Evolutionary conservation across 169 alveolate genomes (phyloP).

Genomic region (Cystoisospora suis): DNA sequence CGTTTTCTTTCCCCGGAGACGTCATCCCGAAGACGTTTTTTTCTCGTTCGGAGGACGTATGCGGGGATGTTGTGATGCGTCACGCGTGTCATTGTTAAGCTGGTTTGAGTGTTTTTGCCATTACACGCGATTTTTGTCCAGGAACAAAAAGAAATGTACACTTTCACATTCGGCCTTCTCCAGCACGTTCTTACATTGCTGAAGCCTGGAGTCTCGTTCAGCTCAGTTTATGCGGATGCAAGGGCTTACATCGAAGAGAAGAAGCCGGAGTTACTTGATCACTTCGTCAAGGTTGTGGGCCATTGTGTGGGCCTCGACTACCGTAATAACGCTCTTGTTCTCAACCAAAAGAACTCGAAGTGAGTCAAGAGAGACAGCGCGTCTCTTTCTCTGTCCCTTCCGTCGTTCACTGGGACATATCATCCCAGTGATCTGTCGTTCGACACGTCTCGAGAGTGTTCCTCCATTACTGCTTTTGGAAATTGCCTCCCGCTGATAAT

Average conservation of each 20-base stretch:
- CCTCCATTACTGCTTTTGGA: too few relatives aligned
- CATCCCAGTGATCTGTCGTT: too few relatives aligned
- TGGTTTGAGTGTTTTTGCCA: too few relatives aligned
- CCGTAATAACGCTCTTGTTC: conserved; percentile 73
- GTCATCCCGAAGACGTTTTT: too few relatives aligned
- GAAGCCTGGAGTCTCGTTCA: conserved; percentile 61
- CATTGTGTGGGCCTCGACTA: conserved; percentile 88
- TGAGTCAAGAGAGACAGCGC: neutral
- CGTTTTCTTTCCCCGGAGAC: too few relatives aligned
- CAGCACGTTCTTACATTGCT: conserved; percentile 51
- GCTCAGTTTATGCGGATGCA: conserved; percentile 58
- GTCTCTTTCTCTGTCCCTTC: conserved; percentile 22
- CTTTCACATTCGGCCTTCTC: conserved; percentile 58
- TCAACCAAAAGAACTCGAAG: conserved; percentile 63
- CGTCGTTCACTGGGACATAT: too few relatives aligned
- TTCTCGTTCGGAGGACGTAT: too few relatives aligned
- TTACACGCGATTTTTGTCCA: neutral
- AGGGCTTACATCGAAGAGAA: conserved; percentile 43
- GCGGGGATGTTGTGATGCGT: too few relatives aligned
- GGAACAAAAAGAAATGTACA: conserved; percentile 69
- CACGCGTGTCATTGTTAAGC: too few relatives aligned
- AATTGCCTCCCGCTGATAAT: too few relatives aligned
- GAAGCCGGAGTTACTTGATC: conserved; percentile 65
- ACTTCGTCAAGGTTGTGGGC: conserved; percentile 81
- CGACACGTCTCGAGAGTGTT: too few relatives aligned